phyloP scores from a whole-genome alignment of 768 basidiomycete genomes.

The Pluteus cervinus region DNA sequence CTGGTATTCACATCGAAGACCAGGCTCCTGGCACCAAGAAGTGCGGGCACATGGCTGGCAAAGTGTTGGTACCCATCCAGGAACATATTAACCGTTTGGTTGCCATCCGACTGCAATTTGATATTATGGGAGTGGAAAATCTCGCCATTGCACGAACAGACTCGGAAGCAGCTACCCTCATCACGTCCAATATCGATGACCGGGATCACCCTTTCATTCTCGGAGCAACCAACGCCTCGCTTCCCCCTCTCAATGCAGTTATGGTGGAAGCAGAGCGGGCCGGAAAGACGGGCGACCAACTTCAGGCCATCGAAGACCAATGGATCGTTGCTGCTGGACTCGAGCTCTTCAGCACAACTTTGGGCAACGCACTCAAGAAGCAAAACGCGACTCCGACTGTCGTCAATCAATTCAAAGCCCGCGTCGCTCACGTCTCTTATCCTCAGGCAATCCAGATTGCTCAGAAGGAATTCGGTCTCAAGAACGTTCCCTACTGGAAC shows the following conservation, averaged over 20 bases:
- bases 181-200: slow-evolving; percentile 93
- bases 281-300: slow-evolving; percentile 71
- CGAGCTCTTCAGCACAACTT: slow-evolving; percentile 66
- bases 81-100: slow-evolving; percentile 99
- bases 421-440: slow-evolving; percentile 65
- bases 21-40: slow-evolving; percentile 98
- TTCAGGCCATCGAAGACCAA: slow-evolving; percentile 85
- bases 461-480: slow-evolving; percentile 71
- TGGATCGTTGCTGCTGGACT: slow-evolving; percentile 81
- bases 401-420: slow-evolving; percentile 57
- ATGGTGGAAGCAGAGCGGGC: slow-evolving; percentile 82
- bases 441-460: slow-evolving; percentile 69
- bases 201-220: slow-evolving; percentile 98
- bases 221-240: slow-evolving; percentile 73
- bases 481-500: slow-evolving; percentile 78
- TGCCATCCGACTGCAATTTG: slow-evolving; percentile 94
- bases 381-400: slow-evolving; percentile 44
- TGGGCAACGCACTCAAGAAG: slow-evolving; percentile 61
- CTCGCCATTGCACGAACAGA: slow-evolving; percentile 92
- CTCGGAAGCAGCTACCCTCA: slow-evolving; percentile 95
- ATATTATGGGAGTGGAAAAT: slow-evolving; percentile 98
- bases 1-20: slow-evolving; percentile 97
- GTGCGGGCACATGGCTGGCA: slow-evolving; percentile 90
- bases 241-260: slow-evolving; percentile 65
- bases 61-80: slow-evolving; percentile 93